Percentiles rank a stretch among this genome's conserved stretches.
These are phyloP conservation scores for Achaetomium macrosporum DNA, from an alignment of 2,329 filamentous ascomycete genomes.

Conservation along the genomic window DNA sequence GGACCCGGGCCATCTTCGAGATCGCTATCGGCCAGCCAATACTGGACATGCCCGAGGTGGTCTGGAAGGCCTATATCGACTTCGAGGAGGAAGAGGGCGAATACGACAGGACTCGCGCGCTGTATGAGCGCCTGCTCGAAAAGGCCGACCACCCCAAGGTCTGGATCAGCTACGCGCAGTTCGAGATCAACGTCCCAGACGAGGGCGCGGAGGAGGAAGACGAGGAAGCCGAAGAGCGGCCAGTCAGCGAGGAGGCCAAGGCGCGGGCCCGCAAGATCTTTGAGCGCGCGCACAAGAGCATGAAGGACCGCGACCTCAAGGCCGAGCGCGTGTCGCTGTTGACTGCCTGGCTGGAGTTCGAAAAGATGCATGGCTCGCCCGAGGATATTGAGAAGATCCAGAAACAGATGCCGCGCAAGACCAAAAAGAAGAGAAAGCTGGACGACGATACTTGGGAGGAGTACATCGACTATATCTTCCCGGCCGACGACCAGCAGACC, in stretches of 20 bases:
- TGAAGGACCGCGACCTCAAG: slow-evolving; percentile 87
- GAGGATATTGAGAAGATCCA: slow-evolving; percentile 77
- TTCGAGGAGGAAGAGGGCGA: slow-evolving; percentile 96
- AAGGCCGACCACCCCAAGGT: slow-evolving; percentile 99
- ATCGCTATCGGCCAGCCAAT: slow-evolving; percentile 75
- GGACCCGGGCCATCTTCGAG: slow-evolving; percentile 86
- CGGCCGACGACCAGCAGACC: slow-evolving; percentile 82
- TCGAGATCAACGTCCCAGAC: slow-evolving; percentile 91
- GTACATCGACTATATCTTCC: slow-evolving; percentile 96
- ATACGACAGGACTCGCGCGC: slow-evolving; percentile 70
- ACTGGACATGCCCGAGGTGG: slow-evolving; percentile 92
- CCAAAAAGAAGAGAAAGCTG: slow-evolving; percentile 86
- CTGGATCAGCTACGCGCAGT: slow-evolving; percentile 98
- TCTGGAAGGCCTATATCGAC: slow-evolving; percentile 98
- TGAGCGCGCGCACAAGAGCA: slow-evolving; percentile 73
- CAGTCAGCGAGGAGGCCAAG: slow-evolving; percentile 78
- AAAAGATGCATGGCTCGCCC: slow-evolving; percentile 71
- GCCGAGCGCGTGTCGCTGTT: slow-evolving; percentile 90
- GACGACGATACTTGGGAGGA: slow-evolving; percentile 95
- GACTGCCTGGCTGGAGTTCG: slow-evolving; percentile 88
- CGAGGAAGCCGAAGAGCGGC: slow-evolving; percentile 59
- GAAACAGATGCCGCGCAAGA: slow-evolving; percentile 86
- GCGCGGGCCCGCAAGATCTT: slow-evolving; percentile 76
- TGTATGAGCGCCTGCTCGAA: slow-evolving; percentile 86
- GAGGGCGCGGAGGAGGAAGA: slow-evolving; percentile 53